Conservation (phyloP, 1,139 yeast species). For the Lodderomyces theae region DNA sequence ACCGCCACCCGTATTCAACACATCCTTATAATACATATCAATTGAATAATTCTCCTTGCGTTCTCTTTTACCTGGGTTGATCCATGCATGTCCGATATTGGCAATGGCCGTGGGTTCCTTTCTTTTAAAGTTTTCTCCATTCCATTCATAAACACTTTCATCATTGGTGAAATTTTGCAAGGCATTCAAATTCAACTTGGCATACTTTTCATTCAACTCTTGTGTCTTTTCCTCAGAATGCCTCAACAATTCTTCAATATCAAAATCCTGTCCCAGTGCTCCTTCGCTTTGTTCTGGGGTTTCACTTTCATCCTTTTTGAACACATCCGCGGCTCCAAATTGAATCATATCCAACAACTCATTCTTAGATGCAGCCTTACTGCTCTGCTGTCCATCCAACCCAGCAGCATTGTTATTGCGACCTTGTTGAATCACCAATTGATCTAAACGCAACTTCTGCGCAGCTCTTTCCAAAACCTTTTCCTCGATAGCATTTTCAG, state of each 20-base stretch:
- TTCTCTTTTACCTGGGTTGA: conserved; percentile 75
- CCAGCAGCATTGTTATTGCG: conserved; percentile 37
- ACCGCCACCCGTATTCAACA: conserved; percentile 67
- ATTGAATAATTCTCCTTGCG: conserved; percentile 76
- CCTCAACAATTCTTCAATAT: conserved; percentile 58
- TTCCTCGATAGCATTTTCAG: conserved; percentile 80
- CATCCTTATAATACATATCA: conserved; percentile 78
- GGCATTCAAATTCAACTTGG: conserved; percentile 69
- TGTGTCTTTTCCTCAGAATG: conserved; percentile 64
- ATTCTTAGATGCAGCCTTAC: conserved; percentile 56
- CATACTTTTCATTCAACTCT: conserved; percentile 61
- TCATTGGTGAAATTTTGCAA: conserved; percentile 66
- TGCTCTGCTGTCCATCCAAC: conserved; percentile 36
- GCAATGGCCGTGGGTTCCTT: conserved; percentile 45
- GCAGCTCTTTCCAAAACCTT: conserved; percentile 78
- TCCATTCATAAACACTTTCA: conserved; percentile 80
- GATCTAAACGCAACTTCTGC: conserved; percentile 73
- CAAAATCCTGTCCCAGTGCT: conserved; percentile 44
- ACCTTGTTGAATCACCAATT: conserved; percentile 79
- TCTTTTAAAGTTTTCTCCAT: conserved; percentile 77
- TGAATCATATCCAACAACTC: conserved; percentile 79
- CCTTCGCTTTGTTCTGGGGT: conserved; percentile 7
- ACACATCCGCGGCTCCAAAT: conserved; percentile 70
- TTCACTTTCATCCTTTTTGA: conserved; percentile 26
- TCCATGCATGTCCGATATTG: conserved; percentile 55